Conservation (phyloP, 176 grass and related monocot genomes). For the Ensete glaucum region DNA sequence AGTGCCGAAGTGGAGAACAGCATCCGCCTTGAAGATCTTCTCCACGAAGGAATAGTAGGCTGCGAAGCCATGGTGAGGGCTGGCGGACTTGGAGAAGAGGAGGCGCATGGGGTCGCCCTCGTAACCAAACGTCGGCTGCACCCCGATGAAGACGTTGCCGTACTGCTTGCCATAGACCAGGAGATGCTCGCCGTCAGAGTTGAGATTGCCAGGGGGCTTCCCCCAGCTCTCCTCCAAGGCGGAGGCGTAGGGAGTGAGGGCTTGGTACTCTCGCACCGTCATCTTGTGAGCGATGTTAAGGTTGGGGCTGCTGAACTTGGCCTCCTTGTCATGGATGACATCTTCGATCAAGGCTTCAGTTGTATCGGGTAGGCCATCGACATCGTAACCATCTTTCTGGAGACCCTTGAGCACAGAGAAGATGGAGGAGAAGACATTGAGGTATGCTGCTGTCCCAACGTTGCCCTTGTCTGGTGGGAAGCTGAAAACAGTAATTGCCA, state of each 20-base stretch:
- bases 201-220: slow-evolving; percentile 87
- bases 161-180: slow-evolving; percentile 96
- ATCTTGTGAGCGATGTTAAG: slow-evolving; percentile 88
- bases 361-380: slow-evolving; percentile 77
- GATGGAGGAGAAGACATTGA: slow-evolving; percentile 93
- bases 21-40: slow-evolving; percentile 97
- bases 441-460: slow-evolving; percentile 79
- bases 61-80: slow-evolving; percentile 91
- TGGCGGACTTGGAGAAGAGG: slow-evolving; percentile 90
- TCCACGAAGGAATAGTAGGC: slow-evolving; percentile 95
- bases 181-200: slow-evolving; percentile 81
- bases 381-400: slow-evolving; percentile 68
- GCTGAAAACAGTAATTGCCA: slow-evolving; percentile 96
- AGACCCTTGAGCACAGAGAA: slow-evolving; percentile 68
- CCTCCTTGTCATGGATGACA: slow-evolving; percentile 97
- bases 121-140: slow-evolving; percentile 94
- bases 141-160: slow-evolving; percentile 92
- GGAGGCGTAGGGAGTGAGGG: slow-evolving; percentile 68
- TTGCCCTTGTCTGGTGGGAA: slow-evolving; percentile 99
- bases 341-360: slow-evolving; percentile 75
- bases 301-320: slow-evolving; percentile 95
- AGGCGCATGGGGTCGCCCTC: slow-evolving; percentile 98
- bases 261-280: slow-evolving; percentile 77
- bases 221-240: slow-evolving; percentile 98
- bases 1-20: slow-evolving; percentile 90